Percentiles rank a stretch among this genome's conserved stretches.
Conservation (phyloP, 805 yeast species). For the Saccharomycopsis microspora region DNA sequence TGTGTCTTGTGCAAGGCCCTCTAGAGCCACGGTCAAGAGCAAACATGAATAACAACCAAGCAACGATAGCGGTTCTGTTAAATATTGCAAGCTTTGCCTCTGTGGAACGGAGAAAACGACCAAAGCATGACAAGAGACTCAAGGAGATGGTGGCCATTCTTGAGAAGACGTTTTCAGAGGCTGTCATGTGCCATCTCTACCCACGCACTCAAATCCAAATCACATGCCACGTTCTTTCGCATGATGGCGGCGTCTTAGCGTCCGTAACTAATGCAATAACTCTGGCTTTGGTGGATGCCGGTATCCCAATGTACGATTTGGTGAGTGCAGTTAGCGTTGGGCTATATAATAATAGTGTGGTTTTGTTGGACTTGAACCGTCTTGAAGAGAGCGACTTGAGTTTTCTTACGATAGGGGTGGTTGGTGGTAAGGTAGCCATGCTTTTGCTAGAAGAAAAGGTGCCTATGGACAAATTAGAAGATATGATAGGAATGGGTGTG, state of each 20-base stretch:
- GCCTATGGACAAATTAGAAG: conserved; percentile 71
- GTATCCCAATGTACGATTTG: conserved; percentile 87
- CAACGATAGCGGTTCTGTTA: conserved; percentile 51
- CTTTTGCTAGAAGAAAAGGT: conserved; percentile 73
- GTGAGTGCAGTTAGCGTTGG: conserved; percentile 77
- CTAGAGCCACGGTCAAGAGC: conserved; percentile 77
- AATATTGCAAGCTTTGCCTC: conserved; percentile 55
- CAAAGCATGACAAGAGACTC: conserved; percentile 58
- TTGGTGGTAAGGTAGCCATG: conserved; percentile 73
- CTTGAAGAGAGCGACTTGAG: conserved; percentile 81
- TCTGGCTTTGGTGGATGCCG: conserved; percentile 87
- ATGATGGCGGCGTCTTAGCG: conserved; percentile 84
- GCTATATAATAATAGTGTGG: conserved; percentile 54
- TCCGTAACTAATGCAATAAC: conserved; percentile 78
- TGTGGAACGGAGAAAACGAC: conserved; percentile 58
- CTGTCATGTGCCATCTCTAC: conserved; percentile 60
- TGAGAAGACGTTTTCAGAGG: conserved; percentile 61
- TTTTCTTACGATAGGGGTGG: conserved; percentile 67
- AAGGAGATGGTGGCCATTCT: conserved; percentile 56
- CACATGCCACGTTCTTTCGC: conserved; percentile 65
- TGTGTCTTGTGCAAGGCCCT: conserved; percentile 84
- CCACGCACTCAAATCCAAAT: conserved; percentile 78
- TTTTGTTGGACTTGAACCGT: conserved; percentile 72
- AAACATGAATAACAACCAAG: conserved; percentile 32
- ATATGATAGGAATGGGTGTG: conserved; percentile 68